These are phyloP conservation scores for Talaromyces sp. DNA, from an alignment of 2,329 filamentous ascomycete species.

Conservation along the genomic window DNA sequence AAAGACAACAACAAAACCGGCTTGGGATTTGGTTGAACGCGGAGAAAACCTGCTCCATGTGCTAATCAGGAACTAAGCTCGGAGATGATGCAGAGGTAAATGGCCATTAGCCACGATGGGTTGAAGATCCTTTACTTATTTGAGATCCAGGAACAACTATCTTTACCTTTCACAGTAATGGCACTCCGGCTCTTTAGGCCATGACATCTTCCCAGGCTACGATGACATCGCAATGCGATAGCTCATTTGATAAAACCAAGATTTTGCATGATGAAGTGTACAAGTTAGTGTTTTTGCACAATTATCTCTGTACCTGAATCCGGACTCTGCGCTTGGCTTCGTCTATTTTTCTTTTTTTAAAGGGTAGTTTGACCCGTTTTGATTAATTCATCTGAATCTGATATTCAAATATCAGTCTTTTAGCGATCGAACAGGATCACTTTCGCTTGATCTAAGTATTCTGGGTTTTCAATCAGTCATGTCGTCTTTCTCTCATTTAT, in stretches of 20 bases:
- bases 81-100: neutral
- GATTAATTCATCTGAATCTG: too few relatives aligned
- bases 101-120: neutral
- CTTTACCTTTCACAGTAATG: slow-evolving; percentile 6
- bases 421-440: too few relatives aligned
- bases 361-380: too few relatives aligned
- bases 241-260: neutral
- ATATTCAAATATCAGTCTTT: too few relatives aligned
- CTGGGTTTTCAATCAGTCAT: too few relatives aligned
- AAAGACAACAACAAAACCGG: slow-evolving; percentile 7
- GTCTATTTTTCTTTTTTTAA: too few relatives aligned
- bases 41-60: slow-evolving; percentile 16
- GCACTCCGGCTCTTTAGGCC: neutral
- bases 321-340: too few relatives aligned
- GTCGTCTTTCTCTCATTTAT: too few relatives aligned
- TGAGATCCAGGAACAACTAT: neutral
- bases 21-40: neutral
- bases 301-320: too few relatives aligned
- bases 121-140: neutral
- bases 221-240: neutral
- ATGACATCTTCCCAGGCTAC: neutral
- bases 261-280: neutral
- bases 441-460: too few relatives aligned
- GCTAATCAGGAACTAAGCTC: slow-evolving; percentile 9
- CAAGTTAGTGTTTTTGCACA: neutral